Evolutionary conservation across 1,139 yeast genomes (phyloP), one percentile per base, ranked within the genome.

Genomic region (Kodamaea arcana): DNA sequence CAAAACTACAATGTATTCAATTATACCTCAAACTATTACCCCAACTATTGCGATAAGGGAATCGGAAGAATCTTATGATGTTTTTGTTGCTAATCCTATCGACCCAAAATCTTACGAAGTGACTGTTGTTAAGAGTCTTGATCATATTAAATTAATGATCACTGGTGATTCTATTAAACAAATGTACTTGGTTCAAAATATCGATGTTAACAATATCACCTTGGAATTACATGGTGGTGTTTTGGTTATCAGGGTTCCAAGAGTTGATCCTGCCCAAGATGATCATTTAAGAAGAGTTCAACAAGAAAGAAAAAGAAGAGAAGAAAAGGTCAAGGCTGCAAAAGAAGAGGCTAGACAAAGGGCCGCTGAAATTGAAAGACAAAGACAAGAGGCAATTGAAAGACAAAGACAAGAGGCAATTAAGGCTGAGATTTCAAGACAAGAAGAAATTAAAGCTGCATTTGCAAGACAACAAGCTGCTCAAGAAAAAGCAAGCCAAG

Each of bases 31-130:
- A 24, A 6, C 26, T 24, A 18, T 18, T 9, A 24, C 26, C 12
- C 26, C 28, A 25, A 25, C 28, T 15, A 15, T 25, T 25, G 10
- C 28, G 5, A 27, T 27, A 4, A 37, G 28, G 16, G 40, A 37
- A 20, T 13, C 37, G 9, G 18, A 27, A 5, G 20, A 22, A 11
- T 21, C 35, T 4, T 37, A 31, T 27, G 35, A 37, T 11, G 24
- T 37, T 9, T 31, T 17, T 15, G 30, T 37, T 12, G 32, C 33
- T 12, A 30, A 30, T 24, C 41, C 41, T 7, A 10, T 15, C 14
- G 29, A 37, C 25, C 36, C 38, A 10, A 18, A 20, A 3, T 34
- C 38, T 10, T 37, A 37, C 13, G 41, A 37, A 20, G 33, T 34
- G 8, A 24, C 36, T 14, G 37, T 25, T 20, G 32, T 33, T 2